These are phyloP conservation scores for Glomus cerebriforme DNA, from an alignment of 192 early-diverging fungal species.

Conservation along the genomic window DNA sequence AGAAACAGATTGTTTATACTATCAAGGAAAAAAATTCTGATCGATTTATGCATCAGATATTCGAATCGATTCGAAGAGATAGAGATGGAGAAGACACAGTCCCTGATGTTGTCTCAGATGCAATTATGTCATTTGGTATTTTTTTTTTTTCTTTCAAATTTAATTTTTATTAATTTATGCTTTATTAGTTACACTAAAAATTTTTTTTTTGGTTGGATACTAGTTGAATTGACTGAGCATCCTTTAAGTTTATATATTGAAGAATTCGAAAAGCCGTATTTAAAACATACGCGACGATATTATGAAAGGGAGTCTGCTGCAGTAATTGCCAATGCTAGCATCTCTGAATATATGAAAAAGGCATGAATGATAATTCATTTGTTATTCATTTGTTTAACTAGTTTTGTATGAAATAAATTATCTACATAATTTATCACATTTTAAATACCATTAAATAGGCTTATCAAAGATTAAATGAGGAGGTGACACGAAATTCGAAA, in stretches of 20 bases:
- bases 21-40: conserved; percentile 64
- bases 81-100: conserved; percentile 66
- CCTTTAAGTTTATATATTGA: conserved; percentile 75
- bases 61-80: conserved; percentile 67
- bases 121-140: conserved; percentile 65
- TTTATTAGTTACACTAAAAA: conserved; percentile 9
- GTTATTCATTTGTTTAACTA: background rate
- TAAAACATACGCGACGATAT: conserved; percentile 66
- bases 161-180: background rate
- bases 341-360: conserved; percentile 75
- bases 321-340: conserved; percentile 53
- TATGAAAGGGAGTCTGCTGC: conserved; percentile 68
- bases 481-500: conserved; percentile 58
- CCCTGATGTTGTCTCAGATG: conserved; percentile 50
- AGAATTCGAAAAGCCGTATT: conserved; percentile 75
- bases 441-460: conserved; percentile 39
- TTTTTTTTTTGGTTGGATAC: background rate
- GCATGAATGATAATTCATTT: conserved; percentile 41
- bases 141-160: background rate
- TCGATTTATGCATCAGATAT: conserved; percentile 66
- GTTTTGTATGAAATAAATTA: conserved; percentile 4
- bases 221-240: conserved; percentile 61
- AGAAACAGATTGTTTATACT: conserved; percentile 60
- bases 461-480: conserved; percentile 60
- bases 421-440: background rate